Evolutionary conservation across 2,329 filamentous ascomycete species (phyloP).

Genomic region (Fusarium sulawesiense): DNA sequence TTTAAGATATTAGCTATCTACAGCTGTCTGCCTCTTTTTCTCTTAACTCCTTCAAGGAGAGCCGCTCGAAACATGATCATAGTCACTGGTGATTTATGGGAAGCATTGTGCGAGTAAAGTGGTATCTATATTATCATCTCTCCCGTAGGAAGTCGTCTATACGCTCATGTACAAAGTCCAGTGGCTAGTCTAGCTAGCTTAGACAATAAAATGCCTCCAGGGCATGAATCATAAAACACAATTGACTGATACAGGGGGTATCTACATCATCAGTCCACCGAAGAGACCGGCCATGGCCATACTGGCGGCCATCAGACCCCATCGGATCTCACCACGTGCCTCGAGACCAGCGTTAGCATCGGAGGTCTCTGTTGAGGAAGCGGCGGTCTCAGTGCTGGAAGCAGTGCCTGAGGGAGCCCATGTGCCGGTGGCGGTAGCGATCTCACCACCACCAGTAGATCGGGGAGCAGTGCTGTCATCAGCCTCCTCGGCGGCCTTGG

Average conservation of each 20-base stretch:
- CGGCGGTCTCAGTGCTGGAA: slow-evolving; percentile 22
- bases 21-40: not conserved
- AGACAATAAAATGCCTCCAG: slow-evolving; percentile 25
- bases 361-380: slow-evolving; percentile 10
- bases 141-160: slow-evolving; percentile 14
- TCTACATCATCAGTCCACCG: slow-evolving; percentile 41
- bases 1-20: not conserved
- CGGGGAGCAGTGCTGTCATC: slow-evolving; percentile 34
- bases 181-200: slow-evolving; percentile 25
- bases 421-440: slow-evolving; percentile 31
- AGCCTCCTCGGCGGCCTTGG: slow-evolving; percentile 26
- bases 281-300: slow-evolving; percentile 38
- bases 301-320: slow-evolving; percentile 41
- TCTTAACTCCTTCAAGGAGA: not conserved
- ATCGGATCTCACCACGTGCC: slow-evolving; percentile 40
- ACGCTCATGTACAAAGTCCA: slow-evolving; percentile 11
- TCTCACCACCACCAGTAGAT: slow-evolving; percentile 34
- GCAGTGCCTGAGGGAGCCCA: slow-evolving; percentile 20
- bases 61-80: not conserved
- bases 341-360: slow-evolving; percentile 34
- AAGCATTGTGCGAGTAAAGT: not conserved
- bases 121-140: slow-evolving; percentile 15
- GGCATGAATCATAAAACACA: slow-evolving; percentile 21
- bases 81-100: not conserved
- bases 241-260: not conserved